Conservation (phyloP, 75 land plant species). For the Larix kaempferi region DNA sequence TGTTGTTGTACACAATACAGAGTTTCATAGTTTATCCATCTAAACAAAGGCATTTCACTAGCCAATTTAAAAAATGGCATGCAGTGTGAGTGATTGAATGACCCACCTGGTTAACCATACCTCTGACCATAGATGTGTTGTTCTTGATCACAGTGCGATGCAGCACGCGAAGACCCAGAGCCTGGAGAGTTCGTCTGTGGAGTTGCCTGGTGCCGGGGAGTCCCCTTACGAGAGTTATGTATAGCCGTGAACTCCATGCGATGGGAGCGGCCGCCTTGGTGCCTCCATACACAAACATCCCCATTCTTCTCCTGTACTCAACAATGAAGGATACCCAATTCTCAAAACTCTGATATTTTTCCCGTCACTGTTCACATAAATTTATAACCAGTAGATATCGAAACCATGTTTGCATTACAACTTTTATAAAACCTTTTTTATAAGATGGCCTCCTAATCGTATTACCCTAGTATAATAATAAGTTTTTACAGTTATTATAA, state of each 20-base stretch:
- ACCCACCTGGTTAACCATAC: slow-evolving; percentile 89
- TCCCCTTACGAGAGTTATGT: slow-evolving; percentile 85
- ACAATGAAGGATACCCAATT: too few relatives aligned
- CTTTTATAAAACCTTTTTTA: too few relatives aligned
- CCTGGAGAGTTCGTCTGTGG: slow-evolving; percentile 84
- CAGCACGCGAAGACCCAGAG: slow-evolving; percentile 74
- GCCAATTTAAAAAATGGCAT: background rate
- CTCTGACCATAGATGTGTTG: slow-evolving; percentile 86
- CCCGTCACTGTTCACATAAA: too few relatives aligned
- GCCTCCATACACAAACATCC: slow-evolving; percentile 45
- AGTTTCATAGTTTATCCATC: too few relatives aligned
- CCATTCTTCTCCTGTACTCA: slow-evolving; percentile 1
- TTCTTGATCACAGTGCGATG: slow-evolving; percentile 76
- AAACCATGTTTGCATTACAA: too few relatives aligned
- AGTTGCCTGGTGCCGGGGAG: slow-evolving; percentile 76
- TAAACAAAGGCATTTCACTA: too few relatives aligned
- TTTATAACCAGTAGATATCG: too few relatives aligned
- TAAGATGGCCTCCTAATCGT: too few relatives aligned
- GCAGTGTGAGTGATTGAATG: background rate
- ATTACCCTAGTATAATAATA: too few relatives aligned
- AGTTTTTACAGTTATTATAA: too few relatives aligned
- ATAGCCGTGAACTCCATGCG: slow-evolving; percentile 70
- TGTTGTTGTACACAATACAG: too few relatives aligned
- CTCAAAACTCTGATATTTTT: too few relatives aligned
- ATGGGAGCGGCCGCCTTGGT: slow-evolving; percentile 55